phyloP scores from a whole-genome alignment of 495 filamentous ascomycete species.

The Margaritispora aquatica region DNA sequence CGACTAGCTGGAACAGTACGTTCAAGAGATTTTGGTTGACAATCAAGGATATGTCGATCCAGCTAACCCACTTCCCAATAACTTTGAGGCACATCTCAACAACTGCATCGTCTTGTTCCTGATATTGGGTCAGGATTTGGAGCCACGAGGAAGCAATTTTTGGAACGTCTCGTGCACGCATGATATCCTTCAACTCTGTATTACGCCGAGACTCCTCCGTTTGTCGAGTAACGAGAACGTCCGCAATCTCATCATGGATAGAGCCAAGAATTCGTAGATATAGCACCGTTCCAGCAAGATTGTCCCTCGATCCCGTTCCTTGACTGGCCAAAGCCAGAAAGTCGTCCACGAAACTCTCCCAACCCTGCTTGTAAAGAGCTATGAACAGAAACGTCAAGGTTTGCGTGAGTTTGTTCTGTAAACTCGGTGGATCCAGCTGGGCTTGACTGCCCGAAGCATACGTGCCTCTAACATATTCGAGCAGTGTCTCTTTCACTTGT shows the following conservation, averaged over 20 bases:
- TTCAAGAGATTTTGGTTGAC: constrained; percentile 82
- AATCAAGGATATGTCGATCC: constrained; percentile 92
- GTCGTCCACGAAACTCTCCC: constrained; percentile 86
- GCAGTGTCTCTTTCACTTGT: constrained; percentile 67
- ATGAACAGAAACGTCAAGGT: constrained; percentile 90
- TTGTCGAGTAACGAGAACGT: constrained; percentile 73
- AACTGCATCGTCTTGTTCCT: constrained; percentile 62
- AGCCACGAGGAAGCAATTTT: constrained; percentile 87
- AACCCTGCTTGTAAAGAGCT: constrained; percentile 72
- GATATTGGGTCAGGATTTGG: constrained; percentile 79
- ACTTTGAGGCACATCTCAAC: constrained; percentile 83
- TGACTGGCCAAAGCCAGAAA: constrained; percentile 62
- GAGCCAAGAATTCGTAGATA: constrained; percentile 83
- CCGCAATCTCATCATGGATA: constrained; percentile 95
- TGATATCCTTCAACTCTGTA: constrained; percentile 79
- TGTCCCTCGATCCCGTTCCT: constrained; percentile 50
- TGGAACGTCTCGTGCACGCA: constrained; percentile 74
- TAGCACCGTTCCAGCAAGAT: constrained; percentile 68
- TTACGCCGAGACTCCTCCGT: constrained; percentile 70
- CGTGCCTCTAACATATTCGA: constrained; percentile 66
- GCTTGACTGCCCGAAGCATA: constrained; percentile 53
- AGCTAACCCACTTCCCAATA: constrained; percentile 92
- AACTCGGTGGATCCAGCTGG: constrained; percentile 56
- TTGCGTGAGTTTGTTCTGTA: constrained; percentile 97
- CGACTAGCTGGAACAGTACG: constrained; percentile 74